phyloP scores from a whole-genome alignment of 2,329 filamentous ascomycete species.

The Bipolaris oryzae region DNA sequence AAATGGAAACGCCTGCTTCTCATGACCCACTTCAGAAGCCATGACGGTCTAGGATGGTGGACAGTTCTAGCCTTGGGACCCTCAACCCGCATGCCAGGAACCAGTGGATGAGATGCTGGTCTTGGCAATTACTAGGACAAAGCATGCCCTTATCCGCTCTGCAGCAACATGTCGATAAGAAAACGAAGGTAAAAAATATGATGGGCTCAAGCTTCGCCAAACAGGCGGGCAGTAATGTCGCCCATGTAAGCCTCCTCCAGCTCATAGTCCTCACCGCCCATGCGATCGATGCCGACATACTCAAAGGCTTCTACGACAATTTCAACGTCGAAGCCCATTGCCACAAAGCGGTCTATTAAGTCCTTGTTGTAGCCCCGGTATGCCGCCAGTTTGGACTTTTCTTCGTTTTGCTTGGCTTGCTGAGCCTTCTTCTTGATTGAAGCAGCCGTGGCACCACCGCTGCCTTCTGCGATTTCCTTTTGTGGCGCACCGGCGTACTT shows the following conservation, averaged over 20 bases:
- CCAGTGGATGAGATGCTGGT: background rate
- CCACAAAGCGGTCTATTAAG: slow-evolving; percentile 80
- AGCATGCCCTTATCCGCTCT: background rate
- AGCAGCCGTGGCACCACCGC: slow-evolving; percentile 59
- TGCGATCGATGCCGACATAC: slow-evolving; percentile 79
- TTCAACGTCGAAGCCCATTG: slow-evolving; percentile 90
- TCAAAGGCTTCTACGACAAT: slow-evolving; percentile 85
- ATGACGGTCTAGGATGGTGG: background rate
- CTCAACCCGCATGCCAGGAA: background rate
- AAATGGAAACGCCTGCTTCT: background rate
- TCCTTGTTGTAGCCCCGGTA: slow-evolving; percentile 88
- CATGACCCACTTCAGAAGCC: background rate
- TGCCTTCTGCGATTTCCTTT: slow-evolving; percentile 60
- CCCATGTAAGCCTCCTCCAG: slow-evolving; percentile 91
- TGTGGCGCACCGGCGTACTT: slow-evolving; percentile 78
- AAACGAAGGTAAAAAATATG: background rate
- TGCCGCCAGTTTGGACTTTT: slow-evolving; percentile 61
- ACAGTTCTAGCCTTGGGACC: background rate
- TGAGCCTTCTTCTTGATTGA: slow-evolving; percentile 61
- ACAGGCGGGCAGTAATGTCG: slow-evolving; percentile 82
- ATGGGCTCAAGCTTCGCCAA: slow-evolving; percentile 68
- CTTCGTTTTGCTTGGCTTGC: slow-evolving; percentile 63
- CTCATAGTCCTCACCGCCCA: slow-evolving; percentile 78
- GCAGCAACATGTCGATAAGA: slow-evolving; percentile 2
- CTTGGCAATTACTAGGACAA: background rate